These are phyloP conservation scores for Yarrowia yakushimensis DNA, from an alignment of 805 yeast species.

Conservation along the genomic window DNA sequence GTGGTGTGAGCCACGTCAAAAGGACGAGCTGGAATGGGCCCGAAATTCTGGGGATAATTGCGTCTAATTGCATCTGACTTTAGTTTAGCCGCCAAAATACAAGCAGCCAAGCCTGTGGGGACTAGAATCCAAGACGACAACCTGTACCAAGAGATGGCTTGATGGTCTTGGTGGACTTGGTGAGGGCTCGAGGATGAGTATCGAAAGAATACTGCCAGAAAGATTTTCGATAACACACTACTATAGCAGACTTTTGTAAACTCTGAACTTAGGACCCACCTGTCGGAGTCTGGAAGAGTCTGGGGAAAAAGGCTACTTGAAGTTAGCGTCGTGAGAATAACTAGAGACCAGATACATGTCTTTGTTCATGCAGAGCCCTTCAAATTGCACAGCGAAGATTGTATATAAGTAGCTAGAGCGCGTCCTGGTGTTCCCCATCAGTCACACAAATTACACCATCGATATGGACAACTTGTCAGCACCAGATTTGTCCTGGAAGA, in stretches of 20 bases:
- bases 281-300: background rate
- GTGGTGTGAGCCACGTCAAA: background rate
- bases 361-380: background rate
- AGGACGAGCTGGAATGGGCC: background rate
- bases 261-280: background rate
- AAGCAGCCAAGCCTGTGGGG: background rate
- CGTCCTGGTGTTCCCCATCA: background rate
- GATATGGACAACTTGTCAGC: background rate
- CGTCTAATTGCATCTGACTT: background rate
- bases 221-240: too few relatives aligned
- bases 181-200: too few relatives aligned
- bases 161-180: background rate
- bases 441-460: background rate
- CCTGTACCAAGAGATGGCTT: background rate
- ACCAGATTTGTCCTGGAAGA: background rate
- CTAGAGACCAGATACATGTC: background rate
- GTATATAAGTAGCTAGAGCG: background rate
- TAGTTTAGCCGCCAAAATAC: background rate
- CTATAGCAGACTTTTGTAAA: background rate
- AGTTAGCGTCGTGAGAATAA: background rate
- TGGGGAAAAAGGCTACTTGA: background rate
- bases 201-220: too few relatives aligned
- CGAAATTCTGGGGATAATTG: constrained; percentile 1
- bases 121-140: background rate
- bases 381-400: background rate